phyloP scores from a whole-genome alignment of 495 filamentous ascomycete genomes.

The Daldinia caldariorum region DNA sequence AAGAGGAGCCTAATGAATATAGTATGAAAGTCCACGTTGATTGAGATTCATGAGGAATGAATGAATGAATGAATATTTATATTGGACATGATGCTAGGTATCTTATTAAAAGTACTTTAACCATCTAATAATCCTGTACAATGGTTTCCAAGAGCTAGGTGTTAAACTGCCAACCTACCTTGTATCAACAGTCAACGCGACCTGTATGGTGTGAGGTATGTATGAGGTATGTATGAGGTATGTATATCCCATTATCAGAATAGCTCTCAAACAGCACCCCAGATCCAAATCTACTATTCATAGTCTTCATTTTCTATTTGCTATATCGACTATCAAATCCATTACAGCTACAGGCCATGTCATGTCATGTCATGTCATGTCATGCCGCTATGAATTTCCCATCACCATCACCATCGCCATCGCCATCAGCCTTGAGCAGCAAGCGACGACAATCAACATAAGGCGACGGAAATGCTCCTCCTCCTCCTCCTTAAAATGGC shows the following conservation, averaged over 20 bases:
- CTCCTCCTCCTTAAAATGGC: slow-evolving; percentile 1
- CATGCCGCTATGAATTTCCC: slow-evolving; percentile 4
- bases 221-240: too few species aligned
- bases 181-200: neutral
- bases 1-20: slow-evolving; percentile 21
- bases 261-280: neutral
- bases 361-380: too few species aligned
- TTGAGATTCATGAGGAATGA: too few species aligned
- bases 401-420: slow-evolving; percentile 10
- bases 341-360: slow-evolving; percentile 1
- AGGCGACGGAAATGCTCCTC: slow-evolving; percentile 10
- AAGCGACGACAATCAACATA: slow-evolving; percentile 8
- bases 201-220: too few species aligned
- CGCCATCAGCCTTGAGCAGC: slow-evolving; percentile 2
- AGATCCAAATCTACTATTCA: neutral
- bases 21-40: slow-evolving; percentile 17
- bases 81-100: too few species aligned
- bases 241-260: neutral
- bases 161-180: too few species aligned
- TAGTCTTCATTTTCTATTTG: slow-evolving; percentile 15
- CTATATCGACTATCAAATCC: slow-evolving; percentile 31
- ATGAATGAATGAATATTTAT: slow-evolving; percentile 1
- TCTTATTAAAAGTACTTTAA: neutral
- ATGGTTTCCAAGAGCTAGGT: too few species aligned
- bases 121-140: too few species aligned